phyloP scores from a whole-genome alignment of 192 early-diverging fungal genomes.

The Podila verticillata region DNA sequence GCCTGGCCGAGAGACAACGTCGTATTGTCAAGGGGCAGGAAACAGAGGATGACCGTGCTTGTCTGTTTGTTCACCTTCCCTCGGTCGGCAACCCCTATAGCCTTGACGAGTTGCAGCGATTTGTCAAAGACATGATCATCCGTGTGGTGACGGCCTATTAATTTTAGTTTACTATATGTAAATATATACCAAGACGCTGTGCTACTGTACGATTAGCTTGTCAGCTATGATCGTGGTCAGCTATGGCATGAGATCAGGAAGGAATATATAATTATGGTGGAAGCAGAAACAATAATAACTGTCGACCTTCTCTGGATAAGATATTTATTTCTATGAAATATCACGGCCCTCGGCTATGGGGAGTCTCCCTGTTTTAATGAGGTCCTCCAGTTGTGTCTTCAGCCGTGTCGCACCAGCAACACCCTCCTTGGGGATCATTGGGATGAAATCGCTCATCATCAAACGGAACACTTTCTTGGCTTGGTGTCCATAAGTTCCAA shows the following conservation, averaged over 20 bases:
- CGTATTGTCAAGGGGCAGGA: constrained; percentile 21
- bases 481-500: constrained; percentile 25
- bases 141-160: constrained; percentile 11
- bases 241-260: too few relatives aligned
- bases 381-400: constrained; percentile 18
- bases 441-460: constrained; percentile 16
- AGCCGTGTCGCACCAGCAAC: constrained; percentile 25
- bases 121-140: constrained; percentile 41
- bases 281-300: too few relatives aligned
- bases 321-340: neutral
- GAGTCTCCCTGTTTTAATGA: constrained; percentile 16
- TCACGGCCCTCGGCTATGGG: constrained; percentile 21
- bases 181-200: too few relatives aligned
- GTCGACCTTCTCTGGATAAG: too few relatives aligned
- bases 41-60: constrained; percentile 25
- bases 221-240: too few relatives aligned
- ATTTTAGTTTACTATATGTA: neutral
- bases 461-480: constrained; percentile 28
- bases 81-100: constrained; percentile 39
- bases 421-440: constrained; percentile 28
- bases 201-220: too few relatives aligned
- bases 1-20: constrained; percentile 49
- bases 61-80: constrained; percentile 48
- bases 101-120: constrained; percentile 36
- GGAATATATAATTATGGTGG: too few relatives aligned